These are phyloP conservation scores for Ascochyta rabiei DNA, from an alignment of 2,329 filamentous ascomycete species.

Conservation along the genomic window DNA sequence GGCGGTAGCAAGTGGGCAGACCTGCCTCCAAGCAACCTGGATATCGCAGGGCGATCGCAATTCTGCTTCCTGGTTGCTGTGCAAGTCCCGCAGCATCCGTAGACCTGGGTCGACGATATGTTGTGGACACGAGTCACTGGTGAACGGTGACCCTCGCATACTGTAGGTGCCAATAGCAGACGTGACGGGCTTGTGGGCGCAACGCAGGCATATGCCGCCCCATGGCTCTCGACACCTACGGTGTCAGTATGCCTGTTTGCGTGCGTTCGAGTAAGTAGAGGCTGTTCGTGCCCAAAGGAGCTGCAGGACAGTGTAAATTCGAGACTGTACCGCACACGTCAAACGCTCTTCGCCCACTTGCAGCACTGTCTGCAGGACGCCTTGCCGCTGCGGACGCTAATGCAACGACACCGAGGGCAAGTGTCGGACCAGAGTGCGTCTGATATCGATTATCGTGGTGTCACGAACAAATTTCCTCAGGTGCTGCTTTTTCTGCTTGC, in stretches of 20 bases:
- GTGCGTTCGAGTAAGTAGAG: constrained; percentile 3
- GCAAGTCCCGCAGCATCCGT: constrained; percentile 15
- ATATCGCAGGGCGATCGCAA: constrained; percentile 14
- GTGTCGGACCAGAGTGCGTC: constrained; percentile 5
- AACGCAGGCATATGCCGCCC: constrained; percentile 6
- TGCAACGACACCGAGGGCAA: constrained; percentile 2
- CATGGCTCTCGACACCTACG: constrained; percentile 1
- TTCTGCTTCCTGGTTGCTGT: constrained; percentile 12
- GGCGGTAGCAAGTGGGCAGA: constrained; percentile 17
- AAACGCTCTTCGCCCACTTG: constrained; percentile 7
- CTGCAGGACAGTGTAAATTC: constrained; percentile 2
- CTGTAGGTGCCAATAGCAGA: not conserved
- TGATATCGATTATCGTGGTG: constrained; percentile 27
- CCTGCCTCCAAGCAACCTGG: constrained; percentile 12
- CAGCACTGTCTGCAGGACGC: constrained; percentile 21
- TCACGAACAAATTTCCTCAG: constrained; percentile 5
- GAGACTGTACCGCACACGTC: constrained; percentile 2
- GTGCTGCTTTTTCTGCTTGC: constrained; percentile 11
- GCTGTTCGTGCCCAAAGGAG: constrained; percentile 1
- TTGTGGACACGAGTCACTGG: constrained; percentile 3
- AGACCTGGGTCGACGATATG: constrained; percentile 17
- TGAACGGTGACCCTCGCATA: constrained; percentile 5
- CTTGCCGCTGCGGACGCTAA: constrained; percentile 25
- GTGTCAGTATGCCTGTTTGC: not conserved
- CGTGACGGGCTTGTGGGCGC: constrained; percentile 6